Evolutionary conservation across 2,329 filamentous ascomycete species (phyloP), one percentile per base, ranked within the genome.

Genomic region (Ceratocystis cubensis): DNA sequence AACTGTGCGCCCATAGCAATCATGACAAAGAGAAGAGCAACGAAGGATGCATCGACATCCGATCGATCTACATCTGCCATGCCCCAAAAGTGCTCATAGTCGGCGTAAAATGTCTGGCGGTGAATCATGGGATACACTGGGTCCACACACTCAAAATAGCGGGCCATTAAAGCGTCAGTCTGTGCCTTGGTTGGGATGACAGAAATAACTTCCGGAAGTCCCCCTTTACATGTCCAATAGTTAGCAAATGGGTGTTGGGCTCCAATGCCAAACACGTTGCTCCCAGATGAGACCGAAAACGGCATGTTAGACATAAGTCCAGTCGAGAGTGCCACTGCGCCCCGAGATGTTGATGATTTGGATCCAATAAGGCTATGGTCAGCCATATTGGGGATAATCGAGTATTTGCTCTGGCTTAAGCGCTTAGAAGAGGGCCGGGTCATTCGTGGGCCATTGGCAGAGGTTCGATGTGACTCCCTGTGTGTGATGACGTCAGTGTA

Each of bases 61-160:
- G 81, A 78, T 73, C 84, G 87, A 65, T 89, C 85, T 4, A 78
- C 74, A 2, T 75, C 74, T 0, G 78, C 74, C 41, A 89, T 74
- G 1, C 82, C 81, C 88, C 88, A 92, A 73, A 92, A 92, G 68
- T 86, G 82, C 71, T 89, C 87, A 71, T 91, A 91, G 72, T 91
- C 88, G 69, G 84, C 83, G 70, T 89, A 89, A 73, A 92, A 91
- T 5, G 84, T 86, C 70, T 87, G 83, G 8, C 85, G 81, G 71
- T 92, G 85, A 20, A 92, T 81, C 83, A 92, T 91, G 17, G 89
- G 89, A 74, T 91, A 92, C 2, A 92, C 84, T 0, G 88, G 88
- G 72, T 92, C 89, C 62, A 92, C 87, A 70, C 83, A 86, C 72
- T 87, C 84, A 70, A 86, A 87, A 72, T 87, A 87, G 48, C 82